A percentile compares a stretch with the other conserved stretches of the same genome.
Evolutionary conservation across 1,284 basidiomycete species (phyloP).

Genomic region (Pascua guehoae): DNA sequence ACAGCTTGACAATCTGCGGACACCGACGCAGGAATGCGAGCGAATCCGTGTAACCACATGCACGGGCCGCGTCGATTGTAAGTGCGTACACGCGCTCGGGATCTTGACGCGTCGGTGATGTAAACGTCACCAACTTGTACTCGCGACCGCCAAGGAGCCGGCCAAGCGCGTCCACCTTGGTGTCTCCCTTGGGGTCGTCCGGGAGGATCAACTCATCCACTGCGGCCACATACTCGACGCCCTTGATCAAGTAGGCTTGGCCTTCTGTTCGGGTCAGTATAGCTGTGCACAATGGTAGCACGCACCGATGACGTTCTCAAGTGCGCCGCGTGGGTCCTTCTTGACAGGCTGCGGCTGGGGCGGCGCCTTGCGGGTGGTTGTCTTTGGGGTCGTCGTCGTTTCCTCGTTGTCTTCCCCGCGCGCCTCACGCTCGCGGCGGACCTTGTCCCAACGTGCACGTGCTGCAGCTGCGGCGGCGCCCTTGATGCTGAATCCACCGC

Average conservation of each 20-base stretch:
- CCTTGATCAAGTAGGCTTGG: constrained; percentile 55
- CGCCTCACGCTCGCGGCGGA: constrained; percentile 37
- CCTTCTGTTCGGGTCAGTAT: constrained; percentile 1
- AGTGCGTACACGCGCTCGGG: constrained; percentile 86
- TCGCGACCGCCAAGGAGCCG: constrained; percentile 76
- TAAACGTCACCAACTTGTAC: constrained; percentile 85
- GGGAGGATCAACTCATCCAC: constrained; percentile 84
- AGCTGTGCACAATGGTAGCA: constrained; percentile 2
- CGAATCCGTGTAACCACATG: constrained; percentile 92
- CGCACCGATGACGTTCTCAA: constrained; percentile 27
- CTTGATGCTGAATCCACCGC: constrained; percentile 47
- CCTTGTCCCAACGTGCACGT: constrained; percentile 45
- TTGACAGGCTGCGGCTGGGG: background rate
- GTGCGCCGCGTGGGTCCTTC: constrained; percentile 21
- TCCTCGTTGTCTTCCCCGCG: constrained; percentile 40
- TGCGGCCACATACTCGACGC: constrained; percentile 70
- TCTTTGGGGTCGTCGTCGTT: constrained; percentile 3
- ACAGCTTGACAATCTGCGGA: constrained; percentile 81
- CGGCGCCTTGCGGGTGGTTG: background rate
- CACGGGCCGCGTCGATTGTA: constrained; percentile 92
- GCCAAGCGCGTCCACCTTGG: constrained; percentile 83
- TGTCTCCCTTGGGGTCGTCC: constrained; percentile 80
- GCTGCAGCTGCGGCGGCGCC: constrained; percentile 46
- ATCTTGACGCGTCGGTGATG: constrained; percentile 69
- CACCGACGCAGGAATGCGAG: constrained; percentile 94